Evolutionary conservation across 2,329 filamentous ascomycete genomes (phyloP).

Genomic region (Aulographum hederae): DNA sequence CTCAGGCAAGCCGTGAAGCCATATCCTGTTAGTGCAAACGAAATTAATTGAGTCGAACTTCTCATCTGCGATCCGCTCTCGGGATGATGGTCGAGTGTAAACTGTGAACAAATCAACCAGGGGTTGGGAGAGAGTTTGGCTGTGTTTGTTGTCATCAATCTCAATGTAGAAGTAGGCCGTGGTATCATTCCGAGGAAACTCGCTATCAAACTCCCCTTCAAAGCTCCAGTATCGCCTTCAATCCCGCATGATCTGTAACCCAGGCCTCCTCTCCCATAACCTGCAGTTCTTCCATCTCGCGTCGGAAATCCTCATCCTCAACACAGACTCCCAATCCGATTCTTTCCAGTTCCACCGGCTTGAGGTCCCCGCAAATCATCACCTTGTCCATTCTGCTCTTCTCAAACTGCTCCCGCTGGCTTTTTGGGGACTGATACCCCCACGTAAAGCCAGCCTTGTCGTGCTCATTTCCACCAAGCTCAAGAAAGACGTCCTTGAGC

Average conservation of each 20-base stretch:
- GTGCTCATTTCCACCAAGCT: constrained; percentile 31
- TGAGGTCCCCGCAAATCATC: constrained; percentile 23
- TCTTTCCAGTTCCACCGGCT: constrained; percentile 20
- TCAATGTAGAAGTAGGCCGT: too few species aligned
- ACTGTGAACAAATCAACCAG: too few species aligned
- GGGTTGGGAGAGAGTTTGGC: too few species aligned
- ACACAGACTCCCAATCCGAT: constrained; percentile 30
- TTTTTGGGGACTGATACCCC: constrained; percentile 33
- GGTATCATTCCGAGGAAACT: too few species aligned
- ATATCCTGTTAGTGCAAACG: too few species aligned
- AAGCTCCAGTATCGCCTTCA: neutral
- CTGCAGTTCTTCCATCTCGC: constrained; percentile 10
- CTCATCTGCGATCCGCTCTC: too few species aligned
- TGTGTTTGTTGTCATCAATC: too few species aligned
- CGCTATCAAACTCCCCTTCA: too few species aligned
- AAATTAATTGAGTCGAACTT: too few species aligned
- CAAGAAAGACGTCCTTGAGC: constrained; percentile 34
- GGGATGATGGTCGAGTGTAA: too few species aligned
- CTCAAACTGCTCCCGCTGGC: constrained; percentile 25
- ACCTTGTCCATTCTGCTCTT: constrained; percentile 37
- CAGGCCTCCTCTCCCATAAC: neutral
- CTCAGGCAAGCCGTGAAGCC: too few species aligned
- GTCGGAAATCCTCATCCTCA: constrained; percentile 16
- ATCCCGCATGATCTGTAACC: neutral
- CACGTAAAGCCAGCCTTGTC: constrained; percentile 36